A percentile compares a stretch with the other conserved stretches of the same genome.
Conservation (phyloP, 306 rosid genomes). For the Lagenaria siceraria region DNA sequence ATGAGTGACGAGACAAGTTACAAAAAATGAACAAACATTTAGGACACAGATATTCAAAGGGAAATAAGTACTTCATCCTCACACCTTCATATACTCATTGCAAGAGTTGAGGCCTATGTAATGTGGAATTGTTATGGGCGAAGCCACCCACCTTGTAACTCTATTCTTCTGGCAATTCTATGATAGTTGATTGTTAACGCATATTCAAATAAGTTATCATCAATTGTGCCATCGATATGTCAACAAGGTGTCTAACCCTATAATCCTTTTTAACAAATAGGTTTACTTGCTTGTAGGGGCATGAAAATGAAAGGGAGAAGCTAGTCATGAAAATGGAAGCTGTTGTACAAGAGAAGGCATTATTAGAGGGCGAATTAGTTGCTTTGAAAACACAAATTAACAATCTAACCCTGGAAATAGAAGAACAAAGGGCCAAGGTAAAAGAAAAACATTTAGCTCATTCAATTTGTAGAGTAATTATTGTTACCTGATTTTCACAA, state of each 20-base stretch:
- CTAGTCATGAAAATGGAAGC: constrained; percentile 92
- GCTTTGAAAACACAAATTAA: constrained; percentile 36
- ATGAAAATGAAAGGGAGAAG: constrained; percentile 90
- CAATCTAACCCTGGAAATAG: constrained; percentile 52
- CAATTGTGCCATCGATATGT: background rate
- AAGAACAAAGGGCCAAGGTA: constrained; percentile 54
- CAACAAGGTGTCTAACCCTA: background rate
- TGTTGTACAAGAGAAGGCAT: constrained; percentile 54
- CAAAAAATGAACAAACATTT: background rate
- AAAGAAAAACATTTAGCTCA: constrained; percentile 7
- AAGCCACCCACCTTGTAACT: background rate
- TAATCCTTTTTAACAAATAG: background rate
- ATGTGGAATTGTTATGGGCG: background rate
- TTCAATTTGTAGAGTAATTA: background rate
- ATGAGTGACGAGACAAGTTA: background rate
- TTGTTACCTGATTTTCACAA: background rate
- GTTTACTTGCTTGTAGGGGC: constrained; percentile 44
- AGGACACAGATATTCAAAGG: background rate
- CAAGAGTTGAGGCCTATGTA: background rate
- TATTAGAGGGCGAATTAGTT: constrained; percentile 59
- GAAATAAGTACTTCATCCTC: background rate
- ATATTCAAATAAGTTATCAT: background rate
- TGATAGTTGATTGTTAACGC: background rate
- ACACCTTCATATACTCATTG: background rate
- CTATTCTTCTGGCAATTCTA: background rate